Percentiles rank a stretch among this genome's conserved stretches.
Conservation (phyloP, 2,329 filamentous ascomycete species). For the Diplodia seriata region DNA sequence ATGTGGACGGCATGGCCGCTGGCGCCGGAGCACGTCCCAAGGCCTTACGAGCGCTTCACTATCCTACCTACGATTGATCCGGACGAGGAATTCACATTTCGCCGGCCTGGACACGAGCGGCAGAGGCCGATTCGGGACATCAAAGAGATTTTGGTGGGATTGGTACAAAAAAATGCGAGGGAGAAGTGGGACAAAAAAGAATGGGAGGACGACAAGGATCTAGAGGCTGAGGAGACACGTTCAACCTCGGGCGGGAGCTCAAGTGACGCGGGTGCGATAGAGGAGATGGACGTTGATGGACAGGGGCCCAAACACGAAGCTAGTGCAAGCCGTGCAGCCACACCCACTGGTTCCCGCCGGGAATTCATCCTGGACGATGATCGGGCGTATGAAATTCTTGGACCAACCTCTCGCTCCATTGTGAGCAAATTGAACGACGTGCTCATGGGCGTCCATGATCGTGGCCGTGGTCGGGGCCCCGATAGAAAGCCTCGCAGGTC, state of each 20-base stretch:
- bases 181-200: conserved; percentile 59
- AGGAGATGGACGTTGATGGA: conserved; percentile 8
- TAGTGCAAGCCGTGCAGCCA: conserved; percentile 17
- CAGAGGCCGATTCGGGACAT: conserved; percentile 66
- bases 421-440: conserved; percentile 73
- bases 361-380: conserved; percentile 74
- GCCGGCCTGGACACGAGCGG: conserved; percentile 48
- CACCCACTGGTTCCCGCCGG: conserved; percentile 46
- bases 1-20: conserved; percentile 89
- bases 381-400: conserved; percentile 67
- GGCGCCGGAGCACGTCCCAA: conserved; percentile 66
- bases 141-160: conserved; percentile 72
- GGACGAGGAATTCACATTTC: conserved; percentile 60
- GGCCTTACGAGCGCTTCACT: conserved; percentile 58
- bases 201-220: conserved; percentile 41
- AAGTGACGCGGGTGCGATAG: conserved; percentile 25
- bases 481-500: conserved; percentile 35
- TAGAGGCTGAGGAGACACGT: conserved; percentile 32
- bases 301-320: not conserved
- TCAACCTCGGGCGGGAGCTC: conserved; percentile 1
- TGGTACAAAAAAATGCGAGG: conserved; percentile 71
- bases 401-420: conserved; percentile 73
- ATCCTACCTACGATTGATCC: conserved; percentile 48
- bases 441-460: conserved; percentile 72
- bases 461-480: conserved; percentile 53